These are phyloP conservation scores for Lactarius quietus DNA, from an alignment of 768 basidiomycete species.

Conservation along the genomic window DNA sequence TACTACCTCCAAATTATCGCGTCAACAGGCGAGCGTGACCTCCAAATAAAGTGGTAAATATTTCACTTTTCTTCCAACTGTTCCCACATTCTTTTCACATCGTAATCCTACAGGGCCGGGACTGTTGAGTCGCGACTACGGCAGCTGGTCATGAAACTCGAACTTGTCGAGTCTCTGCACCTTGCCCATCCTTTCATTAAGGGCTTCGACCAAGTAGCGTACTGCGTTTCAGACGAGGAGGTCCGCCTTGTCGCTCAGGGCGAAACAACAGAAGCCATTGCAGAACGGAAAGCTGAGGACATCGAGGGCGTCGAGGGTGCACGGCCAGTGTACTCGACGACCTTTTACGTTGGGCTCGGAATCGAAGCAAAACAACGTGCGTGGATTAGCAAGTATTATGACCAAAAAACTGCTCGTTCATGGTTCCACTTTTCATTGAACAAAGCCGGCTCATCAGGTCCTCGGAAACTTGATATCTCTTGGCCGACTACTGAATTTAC, in stretches of 20 bases:
- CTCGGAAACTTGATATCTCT: constrained; percentile 89
- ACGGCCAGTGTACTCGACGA: constrained; percentile 88
- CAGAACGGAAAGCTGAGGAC: constrained; percentile 73
- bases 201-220: constrained; percentile 83
- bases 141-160: constrained; percentile 96
- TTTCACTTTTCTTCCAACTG: not conserved
- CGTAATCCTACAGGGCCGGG: constrained; percentile 56
- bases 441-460: constrained; percentile 70
- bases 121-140: constrained; percentile 96
- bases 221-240: constrained; percentile 85
- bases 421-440: constrained; percentile 12
- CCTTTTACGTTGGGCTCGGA: constrained; percentile 92
- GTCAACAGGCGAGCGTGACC: constrained; percentile 76
- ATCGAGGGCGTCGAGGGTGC: constrained; percentile 72
- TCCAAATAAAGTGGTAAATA: constrained; percentile 88
- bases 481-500: constrained; percentile 96
- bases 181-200: constrained; percentile 95
- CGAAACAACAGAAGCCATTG: constrained; percentile 71
- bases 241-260: constrained; percentile 86
- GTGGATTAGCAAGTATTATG: constrained; percentile 31
- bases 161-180: constrained; percentile 88
- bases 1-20: constrained; percentile 97
- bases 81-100: constrained; percentile 4
- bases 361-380: constrained; percentile 90
- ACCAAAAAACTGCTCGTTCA: constrained; percentile 16